Conservation (phyloP, 2,329 filamentous ascomycete species). For the Aschersonia sp. region DNA sequence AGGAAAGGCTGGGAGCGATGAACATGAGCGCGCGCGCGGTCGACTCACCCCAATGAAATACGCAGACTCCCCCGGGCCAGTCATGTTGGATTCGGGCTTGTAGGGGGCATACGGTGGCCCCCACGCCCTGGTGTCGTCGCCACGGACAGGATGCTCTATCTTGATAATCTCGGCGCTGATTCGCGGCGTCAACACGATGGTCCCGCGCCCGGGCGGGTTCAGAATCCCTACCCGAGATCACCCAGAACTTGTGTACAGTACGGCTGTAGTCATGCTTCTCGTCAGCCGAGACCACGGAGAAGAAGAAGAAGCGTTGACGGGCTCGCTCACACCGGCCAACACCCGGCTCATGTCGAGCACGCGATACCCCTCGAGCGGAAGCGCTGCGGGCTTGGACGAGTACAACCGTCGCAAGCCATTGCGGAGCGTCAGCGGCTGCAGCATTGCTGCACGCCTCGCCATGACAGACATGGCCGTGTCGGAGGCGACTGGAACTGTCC, state of each 20-base stretch:
- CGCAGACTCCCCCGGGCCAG: slow-evolving; percentile 78
- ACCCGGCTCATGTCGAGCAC: slow-evolving; percentile 97
- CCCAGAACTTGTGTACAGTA: slow-evolving; percentile 96
- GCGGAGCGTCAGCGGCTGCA: background rate
- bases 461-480: too few relatives aligned
- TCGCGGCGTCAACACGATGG: background rate
- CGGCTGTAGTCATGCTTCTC: slow-evolving; percentile 43
- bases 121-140: slow-evolving; percentile 93
- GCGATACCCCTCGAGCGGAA: slow-evolving; percentile 70
- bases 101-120: slow-evolving; percentile 86
- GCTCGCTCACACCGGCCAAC: slow-evolving; percentile 64
- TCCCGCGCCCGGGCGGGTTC: too few relatives aligned
- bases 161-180: slow-evolving; percentile 88
- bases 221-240: slow-evolving; percentile 65
- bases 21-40: background rate
- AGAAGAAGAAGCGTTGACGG: background rate
- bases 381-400: slow-evolving; percentile 12
- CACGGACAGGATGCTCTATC: slow-evolving; percentile 80
- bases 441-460: too few relatives aligned
- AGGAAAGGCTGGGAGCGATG: background rate
- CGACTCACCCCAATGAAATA: slow-evolving; percentile 75
- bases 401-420: slow-evolving; percentile 12
- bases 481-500: too few relatives aligned
- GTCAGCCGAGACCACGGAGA: slow-evolving; percentile 3
- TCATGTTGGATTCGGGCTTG: slow-evolving; percentile 36